phyloP scores from a whole-genome alignment of 2,329 filamentous ascomycete genomes.

The Nigrospora osmanthi region DNA sequence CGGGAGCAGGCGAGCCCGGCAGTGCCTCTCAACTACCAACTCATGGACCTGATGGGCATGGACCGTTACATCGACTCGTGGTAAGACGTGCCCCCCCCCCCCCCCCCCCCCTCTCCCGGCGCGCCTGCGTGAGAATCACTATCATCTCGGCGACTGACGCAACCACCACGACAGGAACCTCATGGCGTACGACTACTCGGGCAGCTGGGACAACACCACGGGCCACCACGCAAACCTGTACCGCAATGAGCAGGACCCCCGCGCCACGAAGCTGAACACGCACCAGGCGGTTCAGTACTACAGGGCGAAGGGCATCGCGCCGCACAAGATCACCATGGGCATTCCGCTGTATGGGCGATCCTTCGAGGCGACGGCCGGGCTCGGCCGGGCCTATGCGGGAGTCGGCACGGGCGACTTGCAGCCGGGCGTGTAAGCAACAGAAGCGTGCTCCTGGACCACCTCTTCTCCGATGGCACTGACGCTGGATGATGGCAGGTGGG shows the following conservation, averaged over 20 bases:
- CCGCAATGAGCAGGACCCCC: conserved; percentile 38
- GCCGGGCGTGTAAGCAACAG: no score
- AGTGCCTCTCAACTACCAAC: conserved; percentile 40
- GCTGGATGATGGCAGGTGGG: no score
- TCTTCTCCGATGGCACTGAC: no score
- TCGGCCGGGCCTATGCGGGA: no score
- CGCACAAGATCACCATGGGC: conserved; percentile 61
- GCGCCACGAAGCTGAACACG: conserved; percentile 61
- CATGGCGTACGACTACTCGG: conserved; percentile 67
- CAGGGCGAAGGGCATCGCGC: conserved; percentile 45
- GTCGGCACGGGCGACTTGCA: no score
- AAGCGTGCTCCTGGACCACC: no score
- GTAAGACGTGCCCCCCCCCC: no score
- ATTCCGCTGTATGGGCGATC: no score
- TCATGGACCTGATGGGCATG: conserved; percentile 46
- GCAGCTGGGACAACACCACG: conserved; percentile 54
- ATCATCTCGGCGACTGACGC: no score
- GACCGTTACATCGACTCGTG: conserved; percentile 49
- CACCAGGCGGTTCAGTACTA: conserved; percentile 59
- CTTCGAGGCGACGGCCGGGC: no score
- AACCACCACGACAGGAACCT: conserved; percentile 25
- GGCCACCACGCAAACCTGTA: conserved; percentile 68
- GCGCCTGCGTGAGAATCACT: no score
- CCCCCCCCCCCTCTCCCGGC: no score
- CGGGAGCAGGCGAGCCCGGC: conserved; percentile 9